Evolutionary conservation across 306 rosid species (phyloP), one percentile per base, ranked within the genome.

Genomic region (Cyclanthera cordifolia): DNA sequence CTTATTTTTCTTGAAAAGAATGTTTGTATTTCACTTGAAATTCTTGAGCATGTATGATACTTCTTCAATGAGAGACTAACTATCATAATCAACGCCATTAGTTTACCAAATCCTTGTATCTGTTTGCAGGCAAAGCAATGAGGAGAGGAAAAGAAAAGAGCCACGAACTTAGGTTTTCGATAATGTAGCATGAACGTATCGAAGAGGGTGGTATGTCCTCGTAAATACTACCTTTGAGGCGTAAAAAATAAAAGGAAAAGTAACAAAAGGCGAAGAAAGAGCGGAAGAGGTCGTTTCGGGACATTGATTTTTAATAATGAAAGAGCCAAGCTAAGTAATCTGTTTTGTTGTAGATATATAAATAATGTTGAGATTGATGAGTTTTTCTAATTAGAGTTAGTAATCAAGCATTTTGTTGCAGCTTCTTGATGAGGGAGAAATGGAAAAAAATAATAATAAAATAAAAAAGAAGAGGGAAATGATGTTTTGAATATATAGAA

Each of bases 51-150:
- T 39, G 11, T 39, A 0, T 10, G 47, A 65, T 13, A 21, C 32
- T 23, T 23, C 32, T 23, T 23, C 32, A 53, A 32, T 59, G 14
- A 32, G 46, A 32, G 23, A 32, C 24, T 34, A 34, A 60, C 48
- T 60, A 4, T 8, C 46, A n/a, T 14, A 58, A 32, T 28, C 46
- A 60, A 60, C 24, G 20, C 17, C 11, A 61, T 19, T 11, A 0
- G 37, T 34, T 17, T 56, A 23, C 16, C 27, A 20, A 56, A 21
- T 2, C 2, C 9, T 34, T 15, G 15, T 71, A 8, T 0, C 6
- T 74, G 41, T 75, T 46, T 74, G 24, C 93, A 92, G 98, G 86
- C 95, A 37, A 92, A 92, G 81, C 98, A 79, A 77, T 92, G 59
- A 72, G 60, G 57, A 28, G 53, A 77, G 66, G 21, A 34, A 23